These are phyloP conservation scores for Euphrasia confusa DNA, from an alignment of 257 asterid genomes.

Conservation along the genomic window DNA sequence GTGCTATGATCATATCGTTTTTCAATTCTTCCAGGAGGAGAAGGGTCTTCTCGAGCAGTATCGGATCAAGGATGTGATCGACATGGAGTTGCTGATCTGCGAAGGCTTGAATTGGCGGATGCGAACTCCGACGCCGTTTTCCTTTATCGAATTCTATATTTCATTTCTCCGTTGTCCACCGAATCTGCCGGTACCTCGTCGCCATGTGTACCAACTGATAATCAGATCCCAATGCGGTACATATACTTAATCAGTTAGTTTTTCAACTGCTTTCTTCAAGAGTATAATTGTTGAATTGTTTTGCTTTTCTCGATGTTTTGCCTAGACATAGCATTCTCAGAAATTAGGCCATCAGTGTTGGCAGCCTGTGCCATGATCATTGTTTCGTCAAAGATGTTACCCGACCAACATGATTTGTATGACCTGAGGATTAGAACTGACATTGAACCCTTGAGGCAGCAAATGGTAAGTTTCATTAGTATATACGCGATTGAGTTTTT, in stretches of 20 bases:
- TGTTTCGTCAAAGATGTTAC: not conserved
- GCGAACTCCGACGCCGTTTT: conserved; percentile 4
- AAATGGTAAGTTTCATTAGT: not conserved
- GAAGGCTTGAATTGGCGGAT: conserved; percentile 1
- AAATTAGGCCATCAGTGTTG: conserved; percentile 12
- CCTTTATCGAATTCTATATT: not conserved
- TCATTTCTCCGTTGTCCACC: not conserved
- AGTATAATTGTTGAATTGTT: no score
- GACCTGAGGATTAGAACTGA: not conserved
- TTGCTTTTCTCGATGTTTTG: not conserved
- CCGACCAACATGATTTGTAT: not conserved
- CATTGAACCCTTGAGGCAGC: not conserved
- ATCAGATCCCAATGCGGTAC: conserved; percentile 13
- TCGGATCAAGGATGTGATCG: not conserved
- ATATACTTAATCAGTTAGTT: not conserved
- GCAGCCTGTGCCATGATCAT: not conserved
- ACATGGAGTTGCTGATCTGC: conserved; percentile 16
- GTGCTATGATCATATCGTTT: not conserved
- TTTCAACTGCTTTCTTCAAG: no score
- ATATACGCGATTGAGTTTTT: not conserved
- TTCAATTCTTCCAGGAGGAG: not conserved
- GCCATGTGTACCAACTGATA: not conserved
- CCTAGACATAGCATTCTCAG: conserved; percentile 2
- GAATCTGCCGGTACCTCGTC: not conserved
- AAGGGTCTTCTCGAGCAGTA: no score